These are phyloP conservation scores for Magnusiomyces tetraspermus DNA, from an alignment of 1,139 yeast genomes.

Conservation along the genomic window DNA sequence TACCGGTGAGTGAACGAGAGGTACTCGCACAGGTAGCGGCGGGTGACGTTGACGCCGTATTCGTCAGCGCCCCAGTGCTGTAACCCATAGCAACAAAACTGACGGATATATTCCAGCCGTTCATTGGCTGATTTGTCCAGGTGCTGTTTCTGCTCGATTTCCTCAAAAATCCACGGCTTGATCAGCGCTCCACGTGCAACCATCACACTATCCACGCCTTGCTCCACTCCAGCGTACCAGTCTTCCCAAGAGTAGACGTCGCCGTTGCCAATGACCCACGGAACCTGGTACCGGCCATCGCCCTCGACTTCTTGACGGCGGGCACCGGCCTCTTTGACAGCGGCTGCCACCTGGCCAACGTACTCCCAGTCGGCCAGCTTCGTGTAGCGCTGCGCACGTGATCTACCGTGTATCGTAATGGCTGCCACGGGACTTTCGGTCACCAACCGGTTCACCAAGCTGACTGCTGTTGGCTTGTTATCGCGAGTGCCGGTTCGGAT, in stretches of 20 bases:
- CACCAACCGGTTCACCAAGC: conserved; percentile 59
- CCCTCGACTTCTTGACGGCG: conserved; percentile 38
- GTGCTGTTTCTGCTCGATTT: conserved; percentile 78
- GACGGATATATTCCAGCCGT: conserved; percentile 63
- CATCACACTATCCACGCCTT: conserved; percentile 85
- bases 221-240: conserved; percentile 67
- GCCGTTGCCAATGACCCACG: conserved; percentile 74
- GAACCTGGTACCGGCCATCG: conserved; percentile 30
- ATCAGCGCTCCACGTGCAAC: conserved; percentile 96
- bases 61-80: conserved; percentile 99
- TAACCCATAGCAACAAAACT: conserved; percentile 68
- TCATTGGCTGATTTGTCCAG: conserved; percentile 86
- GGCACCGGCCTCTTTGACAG: conserved; percentile 46
- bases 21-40: conserved; percentile 91
- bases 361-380: conserved; percentile 90
- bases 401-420: conserved; percentile 89
- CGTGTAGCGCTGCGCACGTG: conserved; percentile 91
- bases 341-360: conserved; percentile 61
- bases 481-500: conserved; percentile 88
- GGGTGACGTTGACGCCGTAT: conserved; percentile 77
- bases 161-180: conserved; percentile 98
- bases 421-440: conserved; percentile 80
- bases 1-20: conserved; percentile 89
- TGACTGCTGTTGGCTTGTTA: conserved; percentile 74
- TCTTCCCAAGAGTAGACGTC: conserved; percentile 82